Base-by-base conservation (phyloP, 805 yeast species). In the Myxozyma sirexii region DNA sequence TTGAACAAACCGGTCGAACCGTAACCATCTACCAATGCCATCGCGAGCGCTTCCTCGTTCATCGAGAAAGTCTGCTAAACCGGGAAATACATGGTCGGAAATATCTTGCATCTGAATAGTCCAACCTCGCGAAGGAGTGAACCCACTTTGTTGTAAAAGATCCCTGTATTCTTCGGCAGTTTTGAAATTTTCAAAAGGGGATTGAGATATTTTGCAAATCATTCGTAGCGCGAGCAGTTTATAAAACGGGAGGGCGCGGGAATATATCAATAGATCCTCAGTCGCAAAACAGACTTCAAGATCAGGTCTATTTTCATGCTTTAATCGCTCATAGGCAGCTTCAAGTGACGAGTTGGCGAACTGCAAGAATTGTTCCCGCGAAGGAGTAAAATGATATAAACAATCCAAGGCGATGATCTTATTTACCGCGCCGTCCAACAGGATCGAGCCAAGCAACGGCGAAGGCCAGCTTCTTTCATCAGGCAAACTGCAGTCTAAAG, bases 351-450 rank as follows among this genome's bases (percentile, higher is more conserved):
- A 29, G 21, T 46, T 24, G 10, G 51, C 60, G 15, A 55, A 62
- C 19, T 13, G 17, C 26, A 62, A 23, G 27, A 62, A 62, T 15
- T 38, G 17, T 17, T 15, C 29, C 10, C 65, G 55, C 6, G 60
- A 39, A 2, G 65, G 65, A 10, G 21, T 4, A 24, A 62, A 59
- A 24, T 62, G 65, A 24, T 43, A 43, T 5, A 62, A 43, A 43
- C 65, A 62, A 33, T 62, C 65, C 43, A 62, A 39, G 3, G 65
- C 62, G 31, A 62, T 13, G 27, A 62, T 48, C 23, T 62, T 62
- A 37, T 59, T 62, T 24, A 38, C 31, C 15, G 23, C 8, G 3
- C 57, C 57, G 17, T 31, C 23, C 3, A 56, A 24, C 13, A 59
- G 7, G 31, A 53, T 6, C 13, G 24, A 13, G 13, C 42, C 19